These are phyloP conservation scores for Pharus latifolius DNA, from an alignment of 176 grass and related monocot species.

Conservation along the genomic window DNA sequence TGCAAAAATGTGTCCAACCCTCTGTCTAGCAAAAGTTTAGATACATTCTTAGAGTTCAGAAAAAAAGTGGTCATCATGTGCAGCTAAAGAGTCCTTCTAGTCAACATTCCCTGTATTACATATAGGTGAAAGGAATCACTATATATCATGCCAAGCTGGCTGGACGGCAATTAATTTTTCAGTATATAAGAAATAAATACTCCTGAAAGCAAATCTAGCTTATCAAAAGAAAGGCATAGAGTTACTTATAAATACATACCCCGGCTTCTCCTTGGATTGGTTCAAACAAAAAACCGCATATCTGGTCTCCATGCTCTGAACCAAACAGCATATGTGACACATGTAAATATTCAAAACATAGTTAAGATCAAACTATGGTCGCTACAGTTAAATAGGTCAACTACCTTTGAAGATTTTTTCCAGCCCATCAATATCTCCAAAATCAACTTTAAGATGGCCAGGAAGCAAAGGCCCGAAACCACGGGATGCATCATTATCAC, in stretches of 20 bases:
- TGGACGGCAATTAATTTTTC: neutral
- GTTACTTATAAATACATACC: slow-evolving; percentile 42
- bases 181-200: neutral
- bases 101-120: neutral
- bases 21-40: neutral
- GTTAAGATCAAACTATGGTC: neutral
- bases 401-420: slow-evolving; percentile 80
- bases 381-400: neutral
- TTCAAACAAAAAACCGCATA: slow-evolving; percentile 95
- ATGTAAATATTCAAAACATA: neutral
- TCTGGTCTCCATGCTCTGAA: slow-evolving; percentile 66
- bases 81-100: neutral
- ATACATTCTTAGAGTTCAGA: neutral
- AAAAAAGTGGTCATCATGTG: neutral
- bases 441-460: slow-evolving; percentile 97
- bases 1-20: neutral
- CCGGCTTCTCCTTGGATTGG: slow-evolving; percentile 99
- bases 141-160: no score
- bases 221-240: neutral
- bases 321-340: slow-evolving; percentile 14
- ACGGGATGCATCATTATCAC: slow-evolving; percentile 92
- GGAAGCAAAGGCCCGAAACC: slow-evolving; percentile 88
- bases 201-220: neutral
- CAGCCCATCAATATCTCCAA: slow-evolving; percentile 70
- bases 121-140: no score